phyloP scores from a whole-genome alignment of 2,329 filamentous ascomycete genomes.

The Colletotrichum musae region DNA sequence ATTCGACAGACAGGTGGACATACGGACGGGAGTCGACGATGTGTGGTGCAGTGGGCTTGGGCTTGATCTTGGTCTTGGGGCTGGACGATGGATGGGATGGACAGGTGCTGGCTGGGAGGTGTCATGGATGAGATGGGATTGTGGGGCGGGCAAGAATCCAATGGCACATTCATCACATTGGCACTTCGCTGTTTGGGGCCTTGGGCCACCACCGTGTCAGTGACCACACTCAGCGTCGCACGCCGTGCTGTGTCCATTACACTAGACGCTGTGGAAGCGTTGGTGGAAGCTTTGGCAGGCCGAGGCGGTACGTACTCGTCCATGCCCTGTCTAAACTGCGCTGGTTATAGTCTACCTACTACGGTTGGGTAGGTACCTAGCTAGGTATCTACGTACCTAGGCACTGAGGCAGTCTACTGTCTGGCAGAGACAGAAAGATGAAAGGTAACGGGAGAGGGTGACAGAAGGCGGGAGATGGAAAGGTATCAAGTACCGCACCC shows the following conservation, averaged over 20 bases:
- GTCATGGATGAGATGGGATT: not conserved
- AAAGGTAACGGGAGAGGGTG: no score
- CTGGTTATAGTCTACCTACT: no score
- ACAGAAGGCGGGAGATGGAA: not conserved
- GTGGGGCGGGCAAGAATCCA: conserved; percentile 12
- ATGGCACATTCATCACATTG: conserved; percentile 4
- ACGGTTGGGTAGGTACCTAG: not conserved
- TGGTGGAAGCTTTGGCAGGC: conserved; percentile 16
- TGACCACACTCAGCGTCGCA: not conserved
- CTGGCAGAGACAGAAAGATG: no score
- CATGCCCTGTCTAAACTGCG: not conserved
- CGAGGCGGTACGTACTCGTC: conserved; percentile 9
- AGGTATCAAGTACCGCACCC: not conserved
- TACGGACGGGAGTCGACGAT: not conserved
- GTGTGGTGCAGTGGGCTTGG: not conserved
- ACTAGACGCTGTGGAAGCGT: conserved; percentile 5
- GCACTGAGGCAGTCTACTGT: no score
- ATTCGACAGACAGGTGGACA: no score
- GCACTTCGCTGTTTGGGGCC: not conserved
- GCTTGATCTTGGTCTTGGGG: not conserved
- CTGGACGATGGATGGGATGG: not conserved
- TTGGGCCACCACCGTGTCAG: not conserved
- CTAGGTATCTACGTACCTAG: no score
- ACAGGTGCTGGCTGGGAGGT: no score
- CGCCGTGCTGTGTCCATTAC: not conserved